phyloP scores from a whole-genome alignment of 2,329 filamentous ascomycete species.

The Fusarium clavum region DNA sequence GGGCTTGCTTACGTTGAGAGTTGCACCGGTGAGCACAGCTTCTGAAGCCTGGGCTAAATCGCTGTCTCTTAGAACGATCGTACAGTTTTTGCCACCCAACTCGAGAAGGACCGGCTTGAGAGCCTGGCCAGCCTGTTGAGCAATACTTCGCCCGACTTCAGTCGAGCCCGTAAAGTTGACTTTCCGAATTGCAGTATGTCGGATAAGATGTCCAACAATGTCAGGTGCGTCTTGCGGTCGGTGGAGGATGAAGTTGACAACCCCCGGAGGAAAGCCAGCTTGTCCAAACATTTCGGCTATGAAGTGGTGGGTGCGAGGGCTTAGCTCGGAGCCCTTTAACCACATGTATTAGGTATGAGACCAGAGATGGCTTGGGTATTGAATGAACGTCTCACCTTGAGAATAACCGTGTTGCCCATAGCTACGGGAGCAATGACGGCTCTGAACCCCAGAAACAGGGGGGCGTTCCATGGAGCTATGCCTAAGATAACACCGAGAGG shows the following conservation, averaged over 20 bases:
- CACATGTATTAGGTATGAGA: neutral
- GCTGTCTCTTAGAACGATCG: conserved; percentile 83
- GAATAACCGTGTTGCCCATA: conserved; percentile 74
- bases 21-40: conserved; percentile 59
- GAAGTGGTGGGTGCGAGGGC: conserved; percentile 71
- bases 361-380: neutral
- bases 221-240: conserved; percentile 72
- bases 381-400: conserved; percentile 61
- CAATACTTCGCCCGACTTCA: conserved; percentile 77
- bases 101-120: conserved; percentile 85
- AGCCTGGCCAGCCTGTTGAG: conserved; percentile 72
- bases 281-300: conserved; percentile 73
- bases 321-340: conserved; percentile 68
- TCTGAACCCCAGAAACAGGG: neutral
- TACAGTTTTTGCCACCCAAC: conserved; percentile 82
- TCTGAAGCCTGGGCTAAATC: conserved; percentile 76
- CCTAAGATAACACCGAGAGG: neutral
- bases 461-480: conserved; percentile 10
- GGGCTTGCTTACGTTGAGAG: conserved; percentile 12
- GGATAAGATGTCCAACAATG: conserved; percentile 75
- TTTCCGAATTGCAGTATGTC: conserved; percentile 75
- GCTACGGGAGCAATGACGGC: conserved; percentile 2
- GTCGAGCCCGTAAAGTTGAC: conserved; percentile 88
- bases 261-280: conserved; percentile 80
- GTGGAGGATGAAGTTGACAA: conserved; percentile 76